Evolutionary conservation across 2,329 filamentous ascomycete species (phyloP), one percentile per base, ranked within the genome.

Genomic region (Penicillium sp.): DNA sequence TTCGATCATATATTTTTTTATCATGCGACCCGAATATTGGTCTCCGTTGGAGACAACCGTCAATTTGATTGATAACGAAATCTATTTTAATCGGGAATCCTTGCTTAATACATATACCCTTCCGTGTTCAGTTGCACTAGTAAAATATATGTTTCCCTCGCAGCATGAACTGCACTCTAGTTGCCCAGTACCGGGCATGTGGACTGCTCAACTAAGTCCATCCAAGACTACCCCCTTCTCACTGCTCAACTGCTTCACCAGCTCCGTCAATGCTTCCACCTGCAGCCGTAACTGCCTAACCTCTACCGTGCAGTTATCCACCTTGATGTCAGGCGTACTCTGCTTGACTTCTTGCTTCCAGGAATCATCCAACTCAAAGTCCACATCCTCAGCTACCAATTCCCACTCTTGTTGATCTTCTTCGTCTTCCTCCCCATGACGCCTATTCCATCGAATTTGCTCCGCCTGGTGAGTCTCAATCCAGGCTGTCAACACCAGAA

Each of bases 391-490:
- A 4, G 74, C 75, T 70, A 93, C 80, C 72, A 96, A 89, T 77
- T 99, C 95, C 95, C 95, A 99, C 72, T 97, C 93, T 70, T 98
- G 90, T 9, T 89, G 78, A 1, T 86, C 86, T 64, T 97, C 92
- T 65, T 99, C 95, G 64, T 99, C 95, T 3, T 89, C 89, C 64
- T 97, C 93, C 39, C 93, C 91, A 16, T 90, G 79, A 16, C 83
- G 83, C 1, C 95, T 83, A 72, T 98, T 98, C 54, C 79, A 81
- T 24, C 81, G 82, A 44, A 97, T 91, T 3, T 79, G 80, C 35
- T 81, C 79, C 0, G 91, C 91, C 7, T 83, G 82, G 13, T 82
- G 81, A 13, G 82, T 85, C 74, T 95, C 91, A 49, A 89, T 80
- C 60, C 83, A 84, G 0, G 93, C 92, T 0, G 91, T 91, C 10